These are phyloP conservation scores for Lactifluus subvellereus DNA, from an alignment of 768 basidiomycete species.

Conservation along the genomic window DNA sequence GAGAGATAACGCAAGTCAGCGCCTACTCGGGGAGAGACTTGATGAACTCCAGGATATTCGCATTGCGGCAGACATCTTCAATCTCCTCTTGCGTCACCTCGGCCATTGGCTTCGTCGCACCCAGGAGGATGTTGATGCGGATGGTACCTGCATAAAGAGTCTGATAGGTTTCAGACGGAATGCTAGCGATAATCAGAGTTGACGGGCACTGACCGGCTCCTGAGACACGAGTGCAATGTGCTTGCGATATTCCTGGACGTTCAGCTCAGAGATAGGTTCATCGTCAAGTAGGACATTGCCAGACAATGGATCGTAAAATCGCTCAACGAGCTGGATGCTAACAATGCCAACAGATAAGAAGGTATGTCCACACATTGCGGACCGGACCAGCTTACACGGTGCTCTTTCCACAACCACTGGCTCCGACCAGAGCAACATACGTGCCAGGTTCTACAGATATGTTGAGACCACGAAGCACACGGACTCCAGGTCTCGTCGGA, in stretches of 20 bases:
- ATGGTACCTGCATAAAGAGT: slow-evolving; percentile 81
- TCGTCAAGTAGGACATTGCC: slow-evolving; percentile 62
- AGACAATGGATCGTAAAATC: slow-evolving; percentile 73
- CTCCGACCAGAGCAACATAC: slow-evolving; percentile 73
- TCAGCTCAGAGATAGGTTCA: slow-evolving; percentile 63
- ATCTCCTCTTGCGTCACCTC: slow-evolving; percentile 82
- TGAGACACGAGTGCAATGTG: slow-evolving; percentile 89
- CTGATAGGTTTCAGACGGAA: slow-evolving; percentile 24
- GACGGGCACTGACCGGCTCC: slow-evolving; percentile 42
- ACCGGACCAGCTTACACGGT: slow-evolving; percentile 48
- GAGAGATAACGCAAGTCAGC: background rate
- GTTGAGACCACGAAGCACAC: slow-evolving; percentile 72
- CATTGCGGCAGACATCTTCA: slow-evolving; percentile 78
- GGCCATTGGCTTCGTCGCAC: slow-evolving; percentile 62
- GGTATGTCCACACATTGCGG: background rate
- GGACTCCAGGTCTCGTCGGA: slow-evolving; percentile 74
- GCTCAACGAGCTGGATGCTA: slow-evolving; percentile 71
- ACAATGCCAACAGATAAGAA: background rate
- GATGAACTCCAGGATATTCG: slow-evolving; percentile 88
- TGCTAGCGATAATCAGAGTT: background rate
- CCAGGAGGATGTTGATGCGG: slow-evolving; percentile 83
- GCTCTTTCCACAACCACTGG: slow-evolving; percentile 73
- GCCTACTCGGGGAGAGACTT: slow-evolving; percentile 68
- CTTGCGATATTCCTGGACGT: slow-evolving; percentile 81
- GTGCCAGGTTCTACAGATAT: slow-evolving; percentile 65